Evolutionary conservation across 441 rosid genomes (phyloP).

Genomic region (Brassica balearica): DNA sequence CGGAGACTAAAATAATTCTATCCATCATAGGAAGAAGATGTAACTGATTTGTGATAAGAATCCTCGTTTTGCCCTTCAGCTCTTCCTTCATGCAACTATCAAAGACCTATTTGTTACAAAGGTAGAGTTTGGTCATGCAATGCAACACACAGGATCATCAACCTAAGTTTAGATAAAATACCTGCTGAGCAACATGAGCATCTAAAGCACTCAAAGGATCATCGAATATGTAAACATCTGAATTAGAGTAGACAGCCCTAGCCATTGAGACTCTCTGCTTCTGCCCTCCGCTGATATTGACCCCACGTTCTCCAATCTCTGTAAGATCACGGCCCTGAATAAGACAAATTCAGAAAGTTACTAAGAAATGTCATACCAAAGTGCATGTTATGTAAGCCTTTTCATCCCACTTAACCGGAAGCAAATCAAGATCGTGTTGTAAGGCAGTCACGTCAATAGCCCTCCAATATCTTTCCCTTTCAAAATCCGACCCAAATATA

Average conservation of each 20-base stretch:
- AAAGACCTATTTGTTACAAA: constrained; percentile 79
- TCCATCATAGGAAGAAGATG: constrained; percentile 98
- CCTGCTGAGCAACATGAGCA: constrained; percentile 95
- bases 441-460: constrained; percentile 83
- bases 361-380: constrained; percentile 24
- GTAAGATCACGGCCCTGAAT: constrained; percentile 86
- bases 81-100: constrained; percentile 84
- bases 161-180: constrained; percentile 30
- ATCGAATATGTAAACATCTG: constrained; percentile 93
- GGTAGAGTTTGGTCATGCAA: not conserved
- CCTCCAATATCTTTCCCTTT: constrained; percentile 67
- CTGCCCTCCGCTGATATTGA: constrained; percentile 98
- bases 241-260: constrained; percentile 91
- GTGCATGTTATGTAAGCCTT: constrained; percentile 19
- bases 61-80: constrained; percentile 82
- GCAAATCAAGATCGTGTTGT: constrained; percentile 84
- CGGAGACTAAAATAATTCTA: constrained; percentile 69
- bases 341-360: constrained; percentile 30
- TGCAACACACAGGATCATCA: not conserved
- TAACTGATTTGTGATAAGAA: constrained; percentile 95
- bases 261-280: constrained; percentile 99
- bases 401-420: constrained; percentile 73
- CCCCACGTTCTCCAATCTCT: constrained; percentile 99
- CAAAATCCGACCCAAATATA: constrained; percentile 80
- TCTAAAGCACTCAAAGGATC: constrained; percentile 99